Conservation (phyloP, 2,329 filamentous ascomycete genomes). For the Pseudocercospora pini-densiflorae region DNA sequence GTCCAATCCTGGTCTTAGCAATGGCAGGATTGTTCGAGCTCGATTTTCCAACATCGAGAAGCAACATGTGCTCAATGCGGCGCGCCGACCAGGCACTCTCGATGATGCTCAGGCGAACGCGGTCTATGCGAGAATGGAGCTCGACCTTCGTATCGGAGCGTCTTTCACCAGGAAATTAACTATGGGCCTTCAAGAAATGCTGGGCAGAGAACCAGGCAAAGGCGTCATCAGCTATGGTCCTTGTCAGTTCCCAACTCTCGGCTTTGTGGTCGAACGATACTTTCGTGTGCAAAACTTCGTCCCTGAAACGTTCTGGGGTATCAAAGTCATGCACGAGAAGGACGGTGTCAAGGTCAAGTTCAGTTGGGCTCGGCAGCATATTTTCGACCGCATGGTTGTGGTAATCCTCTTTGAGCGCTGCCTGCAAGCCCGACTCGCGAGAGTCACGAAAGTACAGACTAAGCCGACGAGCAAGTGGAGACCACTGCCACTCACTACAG, state of each 20-base stretch:
- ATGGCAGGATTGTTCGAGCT: conserved; percentile 76
- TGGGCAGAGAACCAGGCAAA: conserved; percentile 74
- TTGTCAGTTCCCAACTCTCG: conserved; percentile 95
- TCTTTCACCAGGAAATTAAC: conserved; percentile 91
- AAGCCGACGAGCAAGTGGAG: conserved; percentile 95
- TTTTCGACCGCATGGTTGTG: conserved; percentile 86
- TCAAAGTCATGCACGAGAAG: conserved; percentile 79
- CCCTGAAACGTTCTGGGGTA: conserved; percentile 89
- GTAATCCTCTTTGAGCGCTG: conserved; percentile 86
- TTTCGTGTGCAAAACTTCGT: conserved; percentile 93
- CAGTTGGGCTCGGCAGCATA: conserved; percentile 76
- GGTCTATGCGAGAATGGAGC: conserved; percentile 84
- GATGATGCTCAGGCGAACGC: conserved; percentile 88
- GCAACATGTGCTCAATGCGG: conserved; percentile 87
- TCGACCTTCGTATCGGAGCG: conserved; percentile 89
- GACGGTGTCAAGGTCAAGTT: conserved; percentile 82
- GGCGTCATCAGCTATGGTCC: conserved; percentile 55
- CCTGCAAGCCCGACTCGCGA: conserved; percentile 73
- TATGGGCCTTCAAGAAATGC: conserved; percentile 71
- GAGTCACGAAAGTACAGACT: conserved; percentile 82
- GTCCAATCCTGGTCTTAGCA: conserved; percentile 68
- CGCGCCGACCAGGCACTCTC: conserved; percentile 73
- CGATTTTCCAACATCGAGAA: conserved; percentile 95
- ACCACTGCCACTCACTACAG: conserved; percentile 89
- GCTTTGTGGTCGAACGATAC: conserved; percentile 96